These are phyloP conservation scores for Ceratocystis lukuohia DNA, from an alignment of 2,329 filamentous ascomycete genomes.

Conservation along the genomic window DNA sequence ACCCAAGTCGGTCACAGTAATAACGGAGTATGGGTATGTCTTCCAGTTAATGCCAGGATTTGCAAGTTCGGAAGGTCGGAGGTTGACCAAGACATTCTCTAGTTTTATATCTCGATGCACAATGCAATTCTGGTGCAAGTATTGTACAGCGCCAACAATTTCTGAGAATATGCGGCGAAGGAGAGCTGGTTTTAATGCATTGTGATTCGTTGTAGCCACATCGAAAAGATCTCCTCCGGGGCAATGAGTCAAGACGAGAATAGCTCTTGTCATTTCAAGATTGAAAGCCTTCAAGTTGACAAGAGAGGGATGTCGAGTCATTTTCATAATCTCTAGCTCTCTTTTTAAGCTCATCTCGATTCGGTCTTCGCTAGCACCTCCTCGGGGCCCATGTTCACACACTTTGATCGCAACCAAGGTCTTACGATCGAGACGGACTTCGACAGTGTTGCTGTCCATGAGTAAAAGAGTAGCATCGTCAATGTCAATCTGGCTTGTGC, in stretches of 20 bases:
- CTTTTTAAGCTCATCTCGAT: slow-evolving; percentile 88
- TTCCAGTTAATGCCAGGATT: slow-evolving; percentile 52
- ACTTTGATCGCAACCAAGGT: slow-evolving; percentile 90
- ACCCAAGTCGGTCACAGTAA: slow-evolving; percentile 83
- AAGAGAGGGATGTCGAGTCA: slow-evolving; percentile 75
- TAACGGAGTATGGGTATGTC: slow-evolving; percentile 65
- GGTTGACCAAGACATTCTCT: slow-evolving; percentile 87
- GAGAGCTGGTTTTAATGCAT: slow-evolving; percentile 53
- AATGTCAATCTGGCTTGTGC: slow-evolving; percentile 57
- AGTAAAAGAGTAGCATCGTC: slow-evolving; percentile 29
- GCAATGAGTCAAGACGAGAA: slow-evolving; percentile 82
- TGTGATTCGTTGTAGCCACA: slow-evolving; percentile 60
- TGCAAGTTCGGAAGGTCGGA: slow-evolving; percentile 55
- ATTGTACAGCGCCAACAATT: slow-evolving; percentile 68
- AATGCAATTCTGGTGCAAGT: slow-evolving; percentile 73
- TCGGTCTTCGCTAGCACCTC: slow-evolving; percentile 82
- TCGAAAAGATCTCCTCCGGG: slow-evolving; percentile 93
- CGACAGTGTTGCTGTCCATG: slow-evolving; percentile 24
- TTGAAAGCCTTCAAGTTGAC: slow-evolving; percentile 87
- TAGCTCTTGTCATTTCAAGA: slow-evolving; percentile 65
- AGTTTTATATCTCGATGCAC: slow-evolving; percentile 97
- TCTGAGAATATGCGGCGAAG: slow-evolving; percentile 82
- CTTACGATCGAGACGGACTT: slow-evolving; percentile 42
- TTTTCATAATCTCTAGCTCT: slow-evolving; percentile 86
- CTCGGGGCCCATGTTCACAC: slow-evolving; percentile 85